phyloP scores from a whole-genome alignment of 306 rosid genomes.

The Phaseolus lunatus region DNA sequence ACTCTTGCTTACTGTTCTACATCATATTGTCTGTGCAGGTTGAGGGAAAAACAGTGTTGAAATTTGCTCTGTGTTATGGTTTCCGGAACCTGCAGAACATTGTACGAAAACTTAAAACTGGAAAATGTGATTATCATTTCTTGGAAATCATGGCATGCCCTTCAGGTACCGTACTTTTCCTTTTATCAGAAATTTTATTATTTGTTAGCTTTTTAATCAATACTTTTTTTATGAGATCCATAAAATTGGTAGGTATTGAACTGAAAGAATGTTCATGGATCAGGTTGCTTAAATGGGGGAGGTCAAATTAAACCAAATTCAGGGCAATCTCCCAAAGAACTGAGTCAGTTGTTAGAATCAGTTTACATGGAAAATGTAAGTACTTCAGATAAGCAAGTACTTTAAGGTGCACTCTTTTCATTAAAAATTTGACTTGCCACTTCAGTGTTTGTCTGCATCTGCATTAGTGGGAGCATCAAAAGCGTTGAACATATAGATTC shows the following conservation, averaged over 20 bases:
- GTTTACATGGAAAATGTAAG: conserved; percentile 84
- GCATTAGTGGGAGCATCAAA: conserved; percentile 23
- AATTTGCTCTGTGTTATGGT: conserved; percentile 88
- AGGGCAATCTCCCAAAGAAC: conserved; percentile 75
- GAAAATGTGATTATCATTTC: conserved; percentile 86
- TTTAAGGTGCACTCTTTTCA: conserved; percentile 3
- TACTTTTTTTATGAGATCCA: neutral
- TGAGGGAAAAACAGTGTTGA: conserved; percentile 78
- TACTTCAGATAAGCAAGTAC: conserved; percentile 41
- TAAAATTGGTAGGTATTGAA: conserved; percentile 11
- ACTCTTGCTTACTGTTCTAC: neutral
- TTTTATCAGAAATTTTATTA: conserved; percentile 13
- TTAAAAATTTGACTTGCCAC: conserved; percentile 20
- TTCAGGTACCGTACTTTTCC: conserved; percentile 62
- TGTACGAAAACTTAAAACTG: conserved; percentile 77
- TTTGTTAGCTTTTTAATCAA: conserved; percentile 15
- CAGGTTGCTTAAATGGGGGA: conserved; percentile 99
- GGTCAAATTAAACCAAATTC: conserved; percentile 90
- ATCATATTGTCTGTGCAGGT: conserved; percentile 59
- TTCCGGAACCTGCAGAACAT: conserved; percentile 89
- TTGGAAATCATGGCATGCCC: conserved; percentile 99
- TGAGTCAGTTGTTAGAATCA: conserved; percentile 73
- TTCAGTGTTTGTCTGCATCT: neutral
- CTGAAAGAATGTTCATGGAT: conserved; percentile 37
- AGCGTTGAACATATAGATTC: conserved; percentile 15